These are phyloP conservation scores for Phytophthora pseudosyringae DNA, from an alignment of 352 stramenopile species.

Conservation along the genomic window DNA sequence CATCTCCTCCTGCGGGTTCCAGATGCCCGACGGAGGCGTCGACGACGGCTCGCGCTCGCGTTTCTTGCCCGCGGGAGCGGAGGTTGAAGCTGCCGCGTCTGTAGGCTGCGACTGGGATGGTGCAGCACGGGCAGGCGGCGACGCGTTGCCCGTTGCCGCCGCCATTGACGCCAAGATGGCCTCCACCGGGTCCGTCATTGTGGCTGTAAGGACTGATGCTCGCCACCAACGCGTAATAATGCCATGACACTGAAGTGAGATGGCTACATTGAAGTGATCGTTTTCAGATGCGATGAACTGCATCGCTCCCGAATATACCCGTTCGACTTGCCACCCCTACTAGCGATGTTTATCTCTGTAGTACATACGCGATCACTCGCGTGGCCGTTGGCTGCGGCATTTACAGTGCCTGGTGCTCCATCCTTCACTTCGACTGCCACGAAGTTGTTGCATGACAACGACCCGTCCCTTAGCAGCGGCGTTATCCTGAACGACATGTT, in stretches of 20 bases:
- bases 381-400: no score
- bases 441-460: no score
- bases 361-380: no score
- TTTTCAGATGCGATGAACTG: no score
- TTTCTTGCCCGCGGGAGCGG: conserved; percentile 33
- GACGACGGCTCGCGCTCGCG: conserved; percentile 32
- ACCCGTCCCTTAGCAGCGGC: no score
- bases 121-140: background rate
- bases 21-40: conserved; percentile 40
- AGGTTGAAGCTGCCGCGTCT: background rate
- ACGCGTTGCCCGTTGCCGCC: conserved; percentile 70
- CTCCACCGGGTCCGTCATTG: conserved; percentile 59
- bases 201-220: background rate
- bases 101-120: background rate
- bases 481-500: no score
- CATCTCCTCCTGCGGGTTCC: conserved; percentile 58
- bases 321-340: no score
- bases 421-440: no score
- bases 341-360: no score
- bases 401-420: no score
- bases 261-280: background rate
- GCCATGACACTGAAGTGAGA: conserved; percentile 16
- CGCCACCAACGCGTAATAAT: conserved; percentile 1
- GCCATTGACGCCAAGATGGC: conserved; percentile 87
- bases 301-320: no score